Evolutionary conservation across 306 rosid genomes (phyloP).

Genomic region (Cucumis hystrix): DNA sequence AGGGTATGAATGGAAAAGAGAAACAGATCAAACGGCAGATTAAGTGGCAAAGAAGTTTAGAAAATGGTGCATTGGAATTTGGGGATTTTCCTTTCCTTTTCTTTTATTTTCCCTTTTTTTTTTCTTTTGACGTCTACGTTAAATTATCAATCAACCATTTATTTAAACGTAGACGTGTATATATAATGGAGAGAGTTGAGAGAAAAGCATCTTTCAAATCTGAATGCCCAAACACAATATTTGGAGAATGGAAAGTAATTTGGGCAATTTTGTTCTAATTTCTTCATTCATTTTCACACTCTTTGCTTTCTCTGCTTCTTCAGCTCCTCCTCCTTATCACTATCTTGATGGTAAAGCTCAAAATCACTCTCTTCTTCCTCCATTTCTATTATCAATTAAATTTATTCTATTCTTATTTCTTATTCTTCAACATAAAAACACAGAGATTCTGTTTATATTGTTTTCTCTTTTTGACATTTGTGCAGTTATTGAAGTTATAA

Average conservation of each 20-base stretch:
- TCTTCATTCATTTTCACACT: background rate
- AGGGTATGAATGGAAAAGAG: background rate
- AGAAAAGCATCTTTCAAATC: background rate
- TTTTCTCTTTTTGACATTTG: too few species aligned
- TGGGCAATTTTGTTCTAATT: background rate
- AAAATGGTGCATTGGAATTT: background rate
- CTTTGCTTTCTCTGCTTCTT: slow-evolving; percentile 7
- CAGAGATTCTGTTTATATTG: too few species aligned
- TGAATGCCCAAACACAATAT: background rate
- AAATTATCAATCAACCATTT: background rate
- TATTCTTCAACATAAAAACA: background rate
- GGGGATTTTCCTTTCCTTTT: background rate
- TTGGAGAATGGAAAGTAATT: background rate
- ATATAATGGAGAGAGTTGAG: background rate
- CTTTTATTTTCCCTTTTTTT: background rate
- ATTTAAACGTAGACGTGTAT: background rate
- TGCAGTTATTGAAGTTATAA: too few species aligned
- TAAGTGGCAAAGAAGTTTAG: background rate
- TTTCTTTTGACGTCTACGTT: background rate
- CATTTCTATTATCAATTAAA: background rate
- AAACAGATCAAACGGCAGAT: background rate
- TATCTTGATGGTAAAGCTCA: slow-evolving; percentile 21
- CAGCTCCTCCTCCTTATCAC: background rate
- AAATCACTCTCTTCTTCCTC: background rate
- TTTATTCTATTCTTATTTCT: background rate